Conservation (phyloP, 352 stramenopile genomes). For the Globisporangium solare region DNA sequence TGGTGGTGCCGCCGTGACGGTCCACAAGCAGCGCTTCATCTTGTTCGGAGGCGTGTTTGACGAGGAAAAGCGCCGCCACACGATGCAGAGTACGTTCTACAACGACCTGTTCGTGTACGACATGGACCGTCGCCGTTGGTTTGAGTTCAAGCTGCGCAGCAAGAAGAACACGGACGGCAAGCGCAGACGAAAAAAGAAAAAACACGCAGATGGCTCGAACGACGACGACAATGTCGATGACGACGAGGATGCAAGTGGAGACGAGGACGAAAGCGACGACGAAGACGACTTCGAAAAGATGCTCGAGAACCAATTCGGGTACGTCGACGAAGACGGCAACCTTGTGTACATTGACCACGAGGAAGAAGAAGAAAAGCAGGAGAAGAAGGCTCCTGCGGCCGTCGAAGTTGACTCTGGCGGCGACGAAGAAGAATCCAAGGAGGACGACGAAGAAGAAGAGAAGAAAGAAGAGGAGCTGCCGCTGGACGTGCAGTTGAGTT, state of each 20-base stretch:
- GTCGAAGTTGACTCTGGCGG: constrained; percentile 6
- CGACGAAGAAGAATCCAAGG: constrained; percentile 34
- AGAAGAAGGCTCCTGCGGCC: constrained; percentile 1
- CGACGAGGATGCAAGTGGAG: constrained; percentile 40
- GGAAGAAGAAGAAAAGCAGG: constrained; percentile 36
- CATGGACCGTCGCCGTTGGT: constrained; percentile 95
- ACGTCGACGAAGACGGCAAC: constrained; percentile 93
- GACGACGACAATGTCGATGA: constrained; percentile 27
- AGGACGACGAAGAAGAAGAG: constrained; percentile 21
- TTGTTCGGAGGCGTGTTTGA: constrained; percentile 97
- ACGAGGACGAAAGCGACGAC: constrained; percentile 62
- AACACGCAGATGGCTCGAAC: constrained; percentile 22
- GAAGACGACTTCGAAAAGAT: constrained; percentile 81
- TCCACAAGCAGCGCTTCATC: constrained; percentile 95
- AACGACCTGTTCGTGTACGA: constrained; percentile 97
- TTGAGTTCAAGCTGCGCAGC: constrained; percentile 85
- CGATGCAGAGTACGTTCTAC: constrained; percentile 93
- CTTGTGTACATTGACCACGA: constrained; percentile 94
- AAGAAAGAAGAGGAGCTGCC: constrained; percentile 2
- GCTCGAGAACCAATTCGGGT: constrained; percentile 93
- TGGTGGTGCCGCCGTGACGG: constrained; percentile 72
- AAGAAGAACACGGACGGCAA: constrained; percentile 72
- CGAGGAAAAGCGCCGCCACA: constrained; percentile 80
- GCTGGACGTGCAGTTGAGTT: neutral
- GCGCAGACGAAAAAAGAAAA: constrained; percentile 61